Evolutionary conservation across 1,139 yeast genomes (phyloP).

Genomic region (Debaryomycetaceae sp.): DNA sequence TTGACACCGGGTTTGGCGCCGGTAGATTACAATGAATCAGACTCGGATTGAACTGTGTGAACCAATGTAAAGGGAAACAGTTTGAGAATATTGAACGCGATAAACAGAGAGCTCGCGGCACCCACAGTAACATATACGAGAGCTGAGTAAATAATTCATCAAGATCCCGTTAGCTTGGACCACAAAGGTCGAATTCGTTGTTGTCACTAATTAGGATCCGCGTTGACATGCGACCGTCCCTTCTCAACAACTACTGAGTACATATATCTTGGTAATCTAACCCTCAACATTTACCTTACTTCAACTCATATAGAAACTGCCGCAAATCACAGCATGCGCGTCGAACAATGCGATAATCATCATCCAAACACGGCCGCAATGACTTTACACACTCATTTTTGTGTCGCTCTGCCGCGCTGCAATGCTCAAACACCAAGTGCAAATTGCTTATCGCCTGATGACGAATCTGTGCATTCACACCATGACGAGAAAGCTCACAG

Average conservation of each 20-base stretch:
- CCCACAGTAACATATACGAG: no score
- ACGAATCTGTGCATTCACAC: slow-evolving; percentile 36
- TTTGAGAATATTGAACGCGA: no score
- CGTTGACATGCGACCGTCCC: no score
- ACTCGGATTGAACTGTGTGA: slow-evolving; percentile 16
- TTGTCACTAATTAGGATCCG: no score
- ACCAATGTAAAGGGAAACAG: not conserved
- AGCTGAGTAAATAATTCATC: no score
- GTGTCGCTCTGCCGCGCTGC: slow-evolving; percentile 40
- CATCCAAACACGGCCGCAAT: slow-evolving; percentile 53
- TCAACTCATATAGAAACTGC: slow-evolving; percentile 56
- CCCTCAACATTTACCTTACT: not conserved
- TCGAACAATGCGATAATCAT: slow-evolving; percentile 63
- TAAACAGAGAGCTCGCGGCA: no score
- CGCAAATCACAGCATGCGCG: slow-evolving; percentile 69
- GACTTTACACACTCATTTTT: slow-evolving; percentile 38
- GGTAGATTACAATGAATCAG: slow-evolving; percentile 50
- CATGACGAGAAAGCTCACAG: slow-evolving; percentile 20
- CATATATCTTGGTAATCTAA: not conserved
- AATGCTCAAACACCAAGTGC: slow-evolving; percentile 28
- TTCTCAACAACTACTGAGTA: no score
- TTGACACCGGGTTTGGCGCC: slow-evolving; percentile 91
- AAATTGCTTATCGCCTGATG: slow-evolving; percentile 47
- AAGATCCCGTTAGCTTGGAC: no score
- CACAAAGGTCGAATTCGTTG: no score